phyloP scores from a whole-genome alignment of 495 filamentous ascomycete genomes.

The Penicillium maclennaniae region DNA sequence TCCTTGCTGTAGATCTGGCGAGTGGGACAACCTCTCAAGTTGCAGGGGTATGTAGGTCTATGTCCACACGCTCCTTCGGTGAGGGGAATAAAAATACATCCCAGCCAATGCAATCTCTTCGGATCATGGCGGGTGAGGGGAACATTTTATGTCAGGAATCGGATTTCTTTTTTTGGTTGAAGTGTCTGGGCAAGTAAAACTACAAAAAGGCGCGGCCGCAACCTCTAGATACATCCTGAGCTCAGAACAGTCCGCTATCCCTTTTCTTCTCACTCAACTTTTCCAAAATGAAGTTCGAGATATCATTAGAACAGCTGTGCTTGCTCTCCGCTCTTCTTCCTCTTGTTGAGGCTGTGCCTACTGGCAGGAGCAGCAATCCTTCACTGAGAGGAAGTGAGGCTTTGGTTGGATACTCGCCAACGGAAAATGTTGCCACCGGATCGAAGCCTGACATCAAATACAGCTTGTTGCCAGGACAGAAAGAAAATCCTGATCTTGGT shows the following conservation, averaged over 20 bases:
- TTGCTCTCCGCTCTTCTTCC: conserved; percentile 5
- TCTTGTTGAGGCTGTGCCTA: conserved; percentile 19
- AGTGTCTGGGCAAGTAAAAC: background rate
- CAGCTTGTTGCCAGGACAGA: conserved; percentile 51
- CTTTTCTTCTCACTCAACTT: background rate
- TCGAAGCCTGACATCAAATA: conserved; percentile 36
- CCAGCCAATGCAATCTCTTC: background rate
- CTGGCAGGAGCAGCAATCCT: conserved; percentile 21
- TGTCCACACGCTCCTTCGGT: background rate
- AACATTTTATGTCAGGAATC: background rate
- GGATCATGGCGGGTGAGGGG: background rate
- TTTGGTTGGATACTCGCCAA: conserved; percentile 36
- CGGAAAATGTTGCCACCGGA: conserved; percentile 27
- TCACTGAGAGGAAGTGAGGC: conserved; percentile 29
- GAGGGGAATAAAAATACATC: conserved; percentile 2
- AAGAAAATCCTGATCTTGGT: conserved; percentile 53
- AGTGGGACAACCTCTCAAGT: background rate
- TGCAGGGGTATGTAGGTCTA: background rate
- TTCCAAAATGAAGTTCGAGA: conserved; percentile 13
- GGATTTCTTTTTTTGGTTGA: background rate
- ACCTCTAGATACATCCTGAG: background rate
- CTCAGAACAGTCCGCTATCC: background rate
- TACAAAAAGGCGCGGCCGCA: background rate
- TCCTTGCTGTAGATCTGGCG: background rate
- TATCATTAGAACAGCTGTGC: background rate